Conservation (phyloP, 345 rosid genomes). For the Anacardium occidentale region DNA sequence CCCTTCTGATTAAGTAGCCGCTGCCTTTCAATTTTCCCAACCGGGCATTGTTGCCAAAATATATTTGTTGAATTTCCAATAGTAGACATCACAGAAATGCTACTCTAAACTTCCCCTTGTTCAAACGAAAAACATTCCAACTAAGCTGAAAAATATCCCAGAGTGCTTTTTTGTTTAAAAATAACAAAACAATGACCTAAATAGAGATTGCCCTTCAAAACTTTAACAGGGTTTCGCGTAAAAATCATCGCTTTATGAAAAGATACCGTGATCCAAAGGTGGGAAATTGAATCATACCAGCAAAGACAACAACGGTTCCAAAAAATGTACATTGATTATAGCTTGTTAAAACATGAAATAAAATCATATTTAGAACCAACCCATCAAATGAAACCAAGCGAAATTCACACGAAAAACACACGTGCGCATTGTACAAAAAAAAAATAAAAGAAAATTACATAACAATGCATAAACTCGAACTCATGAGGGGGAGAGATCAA, state of each 20-base stretch:
- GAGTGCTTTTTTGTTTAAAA: neutral
- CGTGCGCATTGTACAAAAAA: neutral
- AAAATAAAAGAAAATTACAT: neutral
- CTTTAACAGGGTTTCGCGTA: neutral
- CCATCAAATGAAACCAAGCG: neutral
- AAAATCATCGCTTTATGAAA: slow-evolving; percentile 2
- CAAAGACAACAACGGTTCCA: neutral
- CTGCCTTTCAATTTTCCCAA: slow-evolving; percentile 79
- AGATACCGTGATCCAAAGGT: neutral
- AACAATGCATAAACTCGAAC: neutral
- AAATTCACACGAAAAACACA: neutral
- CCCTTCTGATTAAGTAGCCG: slow-evolving; percentile 77
- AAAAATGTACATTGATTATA: neutral
- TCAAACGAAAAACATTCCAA: slow-evolving; percentile 6
- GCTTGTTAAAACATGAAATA: neutral
- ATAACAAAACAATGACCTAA: neutral
- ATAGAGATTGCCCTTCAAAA: neutral
- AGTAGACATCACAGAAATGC: slow-evolving; percentile 52
- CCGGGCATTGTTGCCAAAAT: slow-evolving; percentile 89
- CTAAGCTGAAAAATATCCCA: neutral
- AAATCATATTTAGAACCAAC: neutral
- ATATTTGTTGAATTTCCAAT: slow-evolving; percentile 66
- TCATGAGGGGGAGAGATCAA: neutral
- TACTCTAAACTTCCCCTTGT: slow-evolving; percentile 19
- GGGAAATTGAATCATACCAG: neutral